A percentile compares a stretch with the other conserved stretches of the same genome.
Conservation (phyloP, 352 stramenopile species). For the Globisporangium nunn region DNA sequence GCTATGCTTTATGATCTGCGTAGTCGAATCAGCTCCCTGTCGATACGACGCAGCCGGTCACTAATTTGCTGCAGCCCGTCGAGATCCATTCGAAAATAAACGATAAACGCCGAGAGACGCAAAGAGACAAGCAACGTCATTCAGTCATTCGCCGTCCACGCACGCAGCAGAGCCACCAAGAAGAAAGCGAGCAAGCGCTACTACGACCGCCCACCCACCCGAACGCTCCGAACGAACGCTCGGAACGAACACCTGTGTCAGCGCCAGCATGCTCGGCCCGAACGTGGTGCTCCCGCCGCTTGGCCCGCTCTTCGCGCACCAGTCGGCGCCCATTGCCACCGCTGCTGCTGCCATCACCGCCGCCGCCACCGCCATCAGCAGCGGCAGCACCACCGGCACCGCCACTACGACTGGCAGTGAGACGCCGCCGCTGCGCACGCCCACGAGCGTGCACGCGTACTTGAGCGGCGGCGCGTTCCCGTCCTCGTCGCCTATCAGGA, state of each 20-base stretch:
- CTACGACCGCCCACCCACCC: no score
- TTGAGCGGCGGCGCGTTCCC: slow-evolving; percentile 26
- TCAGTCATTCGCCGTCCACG: slow-evolving; percentile 10
- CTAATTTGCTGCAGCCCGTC: not conserved
- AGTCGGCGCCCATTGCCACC: not conserved
- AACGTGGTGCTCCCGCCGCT: slow-evolving; percentile 55
- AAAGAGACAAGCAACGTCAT: slow-evolving; percentile 12
- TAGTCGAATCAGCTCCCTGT: not conserved
- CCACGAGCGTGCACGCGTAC: slow-evolving; percentile 34
- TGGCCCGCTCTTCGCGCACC: slow-evolving; percentile 34
- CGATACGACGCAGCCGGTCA: not conserved
- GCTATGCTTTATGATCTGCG: no score
- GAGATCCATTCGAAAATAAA: slow-evolving; percentile 13
- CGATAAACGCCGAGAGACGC: slow-evolving; percentile 7
- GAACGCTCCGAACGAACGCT: no score
- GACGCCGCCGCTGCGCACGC: slow-evolving; percentile 36
- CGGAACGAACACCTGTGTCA: not conserved
- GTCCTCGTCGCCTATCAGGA: slow-evolving; percentile 59
- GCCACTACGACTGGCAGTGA: slow-evolving; percentile 29
- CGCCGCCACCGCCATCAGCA: slow-evolving; percentile 1
- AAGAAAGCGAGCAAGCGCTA: no score
- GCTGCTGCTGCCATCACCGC: not conserved
- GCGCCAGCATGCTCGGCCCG: slow-evolving; percentile 15
- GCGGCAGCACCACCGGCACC: slow-evolving; percentile 23
- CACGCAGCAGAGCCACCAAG: slow-evolving; percentile 12